Conservation (phyloP, 257 asterid species). For the Anisodus tanguticus region DNA sequence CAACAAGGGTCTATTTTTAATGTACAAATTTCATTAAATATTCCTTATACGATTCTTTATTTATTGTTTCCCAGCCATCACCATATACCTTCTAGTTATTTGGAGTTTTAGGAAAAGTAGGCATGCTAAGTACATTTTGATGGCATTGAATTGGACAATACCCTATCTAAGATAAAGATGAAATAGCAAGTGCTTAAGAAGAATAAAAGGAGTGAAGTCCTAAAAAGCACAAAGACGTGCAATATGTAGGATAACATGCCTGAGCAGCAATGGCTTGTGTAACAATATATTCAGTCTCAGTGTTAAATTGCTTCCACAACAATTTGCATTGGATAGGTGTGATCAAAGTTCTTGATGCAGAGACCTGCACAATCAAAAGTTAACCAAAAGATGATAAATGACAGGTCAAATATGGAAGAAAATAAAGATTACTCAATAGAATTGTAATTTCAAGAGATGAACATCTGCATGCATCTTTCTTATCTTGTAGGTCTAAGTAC, state of each 20-base stretch:
- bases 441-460: slow-evolving; percentile 23
- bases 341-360: slow-evolving; percentile 76
- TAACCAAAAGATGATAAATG: not conserved
- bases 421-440: slow-evolving; percentile 4
- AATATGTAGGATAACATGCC: slow-evolving; percentile 50
- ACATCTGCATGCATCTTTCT: slow-evolving; percentile 10
- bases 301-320: slow-evolving; percentile 86
- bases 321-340: slow-evolving; percentile 96
- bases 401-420: not conserved
- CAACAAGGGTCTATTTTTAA: not conserved
- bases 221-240: not conserved
- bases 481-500: slow-evolving; percentile 5
- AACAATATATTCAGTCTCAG: slow-evolving; percentile 89
- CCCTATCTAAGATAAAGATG: no score
- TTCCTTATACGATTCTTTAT: not conserved
- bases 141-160: no score
- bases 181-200: not conserved
- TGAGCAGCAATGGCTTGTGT: slow-evolving; percentile 95
- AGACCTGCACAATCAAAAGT: slow-evolving; percentile 51
- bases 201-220: not conserved
- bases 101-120: not conserved
- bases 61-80: not conserved
- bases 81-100: not conserved
- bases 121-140: no score
- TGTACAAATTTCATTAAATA: not conserved